These are phyloP conservation scores for Petunia secreta DNA, from an alignment of 257 asterid genomes.

Conservation along the genomic window DNA sequence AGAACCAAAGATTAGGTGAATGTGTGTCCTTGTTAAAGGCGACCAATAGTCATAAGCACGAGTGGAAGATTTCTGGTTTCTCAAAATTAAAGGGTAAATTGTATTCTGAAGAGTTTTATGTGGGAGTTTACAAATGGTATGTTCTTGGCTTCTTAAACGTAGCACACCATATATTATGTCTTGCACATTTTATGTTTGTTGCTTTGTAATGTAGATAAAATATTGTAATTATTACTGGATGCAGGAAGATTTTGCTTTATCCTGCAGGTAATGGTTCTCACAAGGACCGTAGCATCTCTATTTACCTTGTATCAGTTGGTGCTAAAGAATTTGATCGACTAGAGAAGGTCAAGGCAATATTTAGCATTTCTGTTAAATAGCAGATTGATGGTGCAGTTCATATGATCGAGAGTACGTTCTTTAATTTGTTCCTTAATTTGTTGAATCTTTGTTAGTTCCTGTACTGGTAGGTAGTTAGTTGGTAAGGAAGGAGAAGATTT, in stretches of 20 bases:
- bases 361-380: neutral
- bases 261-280: neutral
- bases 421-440: neutral
- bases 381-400: neutral
- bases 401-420: too few relatives aligned
- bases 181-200: neutral
- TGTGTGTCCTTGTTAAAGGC: neutral
- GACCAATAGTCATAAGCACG: neutral
- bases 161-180: too few relatives aligned
- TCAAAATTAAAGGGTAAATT: neutral
- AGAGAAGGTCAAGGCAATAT: neutral
- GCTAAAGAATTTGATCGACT: neutral
- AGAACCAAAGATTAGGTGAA: neutral
- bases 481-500: too few relatives aligned
- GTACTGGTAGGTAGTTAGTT: too few relatives aligned
- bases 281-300: neutral
- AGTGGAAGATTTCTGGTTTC: neutral
- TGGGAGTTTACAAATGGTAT: neutral
- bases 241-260: neutral
- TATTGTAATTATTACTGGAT: neutral
- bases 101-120: neutral
- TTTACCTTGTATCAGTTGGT: neutral
- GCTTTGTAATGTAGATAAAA: neutral
- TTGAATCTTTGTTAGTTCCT: too few relatives aligned
- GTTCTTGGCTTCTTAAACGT: neutral